These are phyloP conservation scores for Dactylellina sp. DNA, from an alignment of 2,329 filamentous ascomycete species.

Conservation along the genomic window DNA sequence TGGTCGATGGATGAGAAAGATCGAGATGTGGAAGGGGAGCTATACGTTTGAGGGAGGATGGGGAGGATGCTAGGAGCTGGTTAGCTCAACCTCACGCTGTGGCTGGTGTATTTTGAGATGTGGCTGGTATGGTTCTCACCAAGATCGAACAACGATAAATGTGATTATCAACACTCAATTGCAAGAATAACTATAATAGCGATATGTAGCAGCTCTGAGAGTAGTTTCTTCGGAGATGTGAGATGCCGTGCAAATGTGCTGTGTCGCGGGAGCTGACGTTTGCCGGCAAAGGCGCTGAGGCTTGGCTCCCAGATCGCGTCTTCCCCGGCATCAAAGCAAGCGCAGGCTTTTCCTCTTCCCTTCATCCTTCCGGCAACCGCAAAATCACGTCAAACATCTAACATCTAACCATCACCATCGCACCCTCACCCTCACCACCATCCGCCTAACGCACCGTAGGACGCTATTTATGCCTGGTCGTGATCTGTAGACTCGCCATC, in stretches of 20 bases:
- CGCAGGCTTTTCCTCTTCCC: constrained; percentile 34
- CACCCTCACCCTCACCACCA: not conserved
- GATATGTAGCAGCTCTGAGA: too few relatives aligned
- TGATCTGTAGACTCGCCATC: constrained; percentile 27
- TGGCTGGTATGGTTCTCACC: not conserved
- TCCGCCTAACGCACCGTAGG: not conserved
- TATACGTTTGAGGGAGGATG: not conserved
- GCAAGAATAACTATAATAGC: too few relatives aligned
- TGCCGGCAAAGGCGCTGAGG: not conserved
- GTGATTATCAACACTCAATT: not conserved
- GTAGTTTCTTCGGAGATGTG: too few relatives aligned
- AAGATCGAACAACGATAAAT: not conserved
- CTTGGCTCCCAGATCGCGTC: constrained; percentile 46
- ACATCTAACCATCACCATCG: constrained; percentile 3
- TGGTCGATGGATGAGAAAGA: constrained; percentile 13
- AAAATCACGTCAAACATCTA: constrained; percentile 1
- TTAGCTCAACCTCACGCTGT: constrained; percentile 6
- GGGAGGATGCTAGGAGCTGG: constrained; percentile 3
- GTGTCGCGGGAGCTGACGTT: constrained; percentile 8
- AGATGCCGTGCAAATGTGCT: too few relatives aligned
- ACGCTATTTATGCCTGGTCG: not conserved
- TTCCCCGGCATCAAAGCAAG: constrained; percentile 30
- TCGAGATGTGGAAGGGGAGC: constrained; percentile 1
- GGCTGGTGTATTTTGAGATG: not conserved
- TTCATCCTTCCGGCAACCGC: constrained; percentile 28